These are phyloP conservation scores for Pseudovirgaria hyperparasitica DNA, from an alignment of 2,329 filamentous ascomycete species.

Conservation along the genomic window DNA sequence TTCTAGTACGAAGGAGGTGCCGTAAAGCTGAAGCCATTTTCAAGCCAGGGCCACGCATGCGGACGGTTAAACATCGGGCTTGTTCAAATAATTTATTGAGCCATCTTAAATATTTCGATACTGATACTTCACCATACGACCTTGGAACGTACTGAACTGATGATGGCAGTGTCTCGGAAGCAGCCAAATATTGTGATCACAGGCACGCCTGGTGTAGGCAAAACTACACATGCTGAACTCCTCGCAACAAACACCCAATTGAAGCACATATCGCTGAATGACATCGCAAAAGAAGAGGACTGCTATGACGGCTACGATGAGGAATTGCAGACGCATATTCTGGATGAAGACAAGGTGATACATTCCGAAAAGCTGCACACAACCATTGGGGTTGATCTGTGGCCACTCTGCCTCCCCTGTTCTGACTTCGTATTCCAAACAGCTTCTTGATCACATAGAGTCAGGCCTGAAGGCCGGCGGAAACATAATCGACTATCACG, in stretches of 20 bases:
- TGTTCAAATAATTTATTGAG: no score
- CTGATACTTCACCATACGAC: no score
- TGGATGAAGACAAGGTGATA: constrained; percentile 92
- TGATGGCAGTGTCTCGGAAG: constrained; percentile 23
- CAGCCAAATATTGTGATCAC: constrained; percentile 86
- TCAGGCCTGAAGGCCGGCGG: constrained; percentile 64
- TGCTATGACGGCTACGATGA: constrained; percentile 86
- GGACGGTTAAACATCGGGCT: no score
- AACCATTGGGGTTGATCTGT: constrained; percentile 1
- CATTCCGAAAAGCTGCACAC: no score
- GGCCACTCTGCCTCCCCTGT: constrained; percentile 1
- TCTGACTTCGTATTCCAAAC: constrained; percentile 3
- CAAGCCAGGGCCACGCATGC: no score
- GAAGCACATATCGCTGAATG: constrained; percentile 76
- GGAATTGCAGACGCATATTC: constrained; percentile 75
- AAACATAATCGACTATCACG: constrained; percentile 93
- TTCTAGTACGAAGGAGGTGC: no score
- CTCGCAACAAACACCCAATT: constrained; percentile 65
- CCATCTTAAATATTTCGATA: no score
- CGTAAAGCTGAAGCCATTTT: no score
- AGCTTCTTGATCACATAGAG: constrained; percentile 84
- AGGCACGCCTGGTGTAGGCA: constrained; percentile 89
- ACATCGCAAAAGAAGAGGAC: constrained; percentile 75
- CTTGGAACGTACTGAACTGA: constrained; percentile 2
- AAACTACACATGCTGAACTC: constrained; percentile 81